These are phyloP conservation scores for Piper betle DNA, from an alignment of 164 flowering plant genomes.

Conservation along the genomic window DNA sequence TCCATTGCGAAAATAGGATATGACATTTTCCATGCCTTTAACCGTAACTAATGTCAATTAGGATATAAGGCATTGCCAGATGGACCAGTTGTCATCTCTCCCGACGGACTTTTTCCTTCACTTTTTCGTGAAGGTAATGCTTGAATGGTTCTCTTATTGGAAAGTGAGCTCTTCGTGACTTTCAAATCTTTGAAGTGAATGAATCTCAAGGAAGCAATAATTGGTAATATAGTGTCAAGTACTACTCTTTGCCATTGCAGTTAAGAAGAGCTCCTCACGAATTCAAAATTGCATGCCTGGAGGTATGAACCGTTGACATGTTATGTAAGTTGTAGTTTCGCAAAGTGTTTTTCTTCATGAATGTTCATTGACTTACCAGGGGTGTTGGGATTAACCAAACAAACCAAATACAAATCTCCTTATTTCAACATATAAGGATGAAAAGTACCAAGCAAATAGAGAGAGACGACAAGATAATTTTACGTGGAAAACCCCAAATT, in stretches of 20 bases:
- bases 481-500: too few species aligned
- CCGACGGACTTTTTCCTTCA: constrained; percentile 98
- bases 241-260: constrained; percentile 24
- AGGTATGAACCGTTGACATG: constrained; percentile 32
- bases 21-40: not conserved
- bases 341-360: not conserved
- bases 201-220: not conserved
- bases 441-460: too few species aligned
- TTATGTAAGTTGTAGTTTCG: not conserved
- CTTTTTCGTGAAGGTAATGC: constrained; percentile 72
- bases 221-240: not conserved
- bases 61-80: constrained; percentile 91
- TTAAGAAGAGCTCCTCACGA: constrained; percentile 98
- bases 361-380: not conserved
- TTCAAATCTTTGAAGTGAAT: too few species aligned
- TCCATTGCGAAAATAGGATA: not conserved
- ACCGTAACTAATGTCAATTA: constrained; percentile 14
- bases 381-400: too few species aligned
- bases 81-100: constrained; percentile 95
- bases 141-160: not conserved
- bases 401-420: too few species aligned
- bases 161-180: too few species aligned
- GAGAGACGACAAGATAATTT: too few species aligned
- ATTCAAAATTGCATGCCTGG: constrained; percentile 90
- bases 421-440: too few species aligned